Conservation (phyloP, 2,329 filamentous ascomycete genomes). For the Cordyceps pruinosa region DNA sequence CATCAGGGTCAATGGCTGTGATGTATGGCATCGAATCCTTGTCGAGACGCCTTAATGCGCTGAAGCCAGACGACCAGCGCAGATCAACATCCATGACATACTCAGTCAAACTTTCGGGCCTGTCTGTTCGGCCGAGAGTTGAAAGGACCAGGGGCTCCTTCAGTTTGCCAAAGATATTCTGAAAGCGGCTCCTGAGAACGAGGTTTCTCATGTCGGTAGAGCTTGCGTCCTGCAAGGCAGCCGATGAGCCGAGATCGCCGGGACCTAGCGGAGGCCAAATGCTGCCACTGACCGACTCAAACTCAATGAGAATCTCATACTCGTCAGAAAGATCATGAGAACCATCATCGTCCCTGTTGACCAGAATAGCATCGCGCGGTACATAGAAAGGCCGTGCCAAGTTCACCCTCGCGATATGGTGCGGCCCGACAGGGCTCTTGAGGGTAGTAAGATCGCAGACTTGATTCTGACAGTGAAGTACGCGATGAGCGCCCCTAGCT, state of each 20-base stretch:
- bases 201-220: slow-evolving; percentile 23
- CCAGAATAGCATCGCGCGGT: slow-evolving; percentile 43
- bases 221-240: background rate
- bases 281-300: slow-evolving; percentile 42
- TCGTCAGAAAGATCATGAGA: slow-evolving; percentile 41
- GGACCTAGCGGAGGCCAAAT: slow-evolving; percentile 46
- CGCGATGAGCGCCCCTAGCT: slow-evolving; percentile 29
- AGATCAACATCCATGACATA: slow-evolving; percentile 44
- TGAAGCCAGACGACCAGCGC: slow-evolving; percentile 37
- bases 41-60: slow-evolving; percentile 28
- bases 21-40: slow-evolving; percentile 39
- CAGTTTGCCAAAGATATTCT: slow-evolving; percentile 35
- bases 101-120: slow-evolving; percentile 29
- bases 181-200: slow-evolving; percentile 35
- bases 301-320: slow-evolving; percentile 45
- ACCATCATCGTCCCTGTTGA: slow-evolving; percentile 41
- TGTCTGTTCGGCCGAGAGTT: slow-evolving; percentile 19
- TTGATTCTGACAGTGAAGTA: slow-evolving; percentile 49
- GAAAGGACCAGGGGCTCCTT: slow-evolving; percentile 29
- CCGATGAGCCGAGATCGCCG: slow-evolving; percentile 5
- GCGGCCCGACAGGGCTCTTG: slow-evolving; percentile 39
- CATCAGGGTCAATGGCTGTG: slow-evolving; percentile 33
- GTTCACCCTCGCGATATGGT: slow-evolving; percentile 41
- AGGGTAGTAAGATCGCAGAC: slow-evolving; percentile 45
- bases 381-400: slow-evolving; percentile 44